Percentiles rank a stretch among this genome's conserved stretches.
Evolutionary conservation across 2,329 filamentous ascomycete genomes (phyloP).

Genomic region (Pseudocercospora eumusae): DNA sequence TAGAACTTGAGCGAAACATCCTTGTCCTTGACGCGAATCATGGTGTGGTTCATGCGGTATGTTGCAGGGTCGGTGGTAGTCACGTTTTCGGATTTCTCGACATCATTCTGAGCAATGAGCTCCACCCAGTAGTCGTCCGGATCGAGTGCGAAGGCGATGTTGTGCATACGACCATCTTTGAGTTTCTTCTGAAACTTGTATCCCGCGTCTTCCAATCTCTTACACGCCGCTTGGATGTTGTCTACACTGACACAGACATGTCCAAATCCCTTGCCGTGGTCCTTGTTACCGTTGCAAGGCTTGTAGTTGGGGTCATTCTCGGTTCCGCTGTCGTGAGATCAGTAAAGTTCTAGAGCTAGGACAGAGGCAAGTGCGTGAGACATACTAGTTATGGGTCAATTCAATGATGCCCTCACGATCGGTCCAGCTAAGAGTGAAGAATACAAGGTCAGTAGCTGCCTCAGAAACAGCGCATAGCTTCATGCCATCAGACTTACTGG

Average conservation of each 20-base stretch:
- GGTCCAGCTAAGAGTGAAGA: conserved; percentile 53
- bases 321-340: conserved; percentile 76
- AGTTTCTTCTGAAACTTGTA: conserved; percentile 96
- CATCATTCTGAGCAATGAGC: conserved; percentile 69
- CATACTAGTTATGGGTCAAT: neutral
- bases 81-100: conserved; percentile 71
- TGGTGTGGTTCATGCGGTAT: conserved; percentile 85
- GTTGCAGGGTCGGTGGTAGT: conserved; percentile 66
- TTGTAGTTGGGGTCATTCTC: conserved; percentile 80
- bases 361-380: neutral
- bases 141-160: conserved; percentile 63
- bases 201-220: conserved; percentile 83
- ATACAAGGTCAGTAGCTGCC: neutral
- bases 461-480: neutral
- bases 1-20: conserved; percentile 53
- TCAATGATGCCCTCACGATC: conserved; percentile 76
- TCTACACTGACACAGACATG: conserved; percentile 74
- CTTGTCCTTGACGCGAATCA: conserved; percentile 82
- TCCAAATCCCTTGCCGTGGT: conserved; percentile 78
- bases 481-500: conserved; percentile 41
- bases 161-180: conserved; percentile 78
- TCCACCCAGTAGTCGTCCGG: conserved; percentile 60
- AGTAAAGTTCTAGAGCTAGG: neutral
- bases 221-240: conserved; percentile 81
- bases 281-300: conserved; percentile 85